A percentile compares a stretch with the other conserved stretches of the same genome.
These are phyloP conservation scores for Coniferiporia weirii DNA, from an alignment of 1,284 basidiomycete genomes.

Conservation along the genomic window DNA sequence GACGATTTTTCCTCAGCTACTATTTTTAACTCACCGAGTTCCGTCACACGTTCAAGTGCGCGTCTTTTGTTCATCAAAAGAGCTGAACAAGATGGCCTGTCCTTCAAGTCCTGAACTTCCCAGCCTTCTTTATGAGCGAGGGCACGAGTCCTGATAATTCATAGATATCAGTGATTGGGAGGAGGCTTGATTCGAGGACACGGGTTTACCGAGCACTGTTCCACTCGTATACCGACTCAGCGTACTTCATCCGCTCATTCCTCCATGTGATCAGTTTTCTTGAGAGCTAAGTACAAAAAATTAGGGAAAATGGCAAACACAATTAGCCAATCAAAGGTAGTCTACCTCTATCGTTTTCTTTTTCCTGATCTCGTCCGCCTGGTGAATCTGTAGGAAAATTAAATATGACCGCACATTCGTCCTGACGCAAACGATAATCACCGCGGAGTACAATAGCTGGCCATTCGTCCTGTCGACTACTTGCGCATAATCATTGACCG, in stretches of 20 bases:
- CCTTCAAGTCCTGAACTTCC: conserved; percentile 32
- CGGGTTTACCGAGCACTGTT: background rate
- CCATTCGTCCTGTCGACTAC: background rate
- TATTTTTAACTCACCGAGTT: conserved; percentile 30
- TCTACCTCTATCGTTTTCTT: background rate
- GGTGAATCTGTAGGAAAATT: background rate
- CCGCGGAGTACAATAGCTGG: background rate
- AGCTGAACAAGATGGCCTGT: conserved; percentile 31
- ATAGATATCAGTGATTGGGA: background rate
- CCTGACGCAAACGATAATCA: background rate
- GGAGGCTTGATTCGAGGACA: background rate
- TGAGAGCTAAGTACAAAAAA: background rate
- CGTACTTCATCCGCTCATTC: background rate
- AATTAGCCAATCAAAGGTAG: background rate
- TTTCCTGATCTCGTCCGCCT: background rate
- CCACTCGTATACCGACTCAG: no score
- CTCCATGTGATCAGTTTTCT: background rate
- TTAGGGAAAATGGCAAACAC: background rate
- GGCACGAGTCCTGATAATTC: conserved; percentile 28
- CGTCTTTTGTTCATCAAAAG: conserved; percentile 31
- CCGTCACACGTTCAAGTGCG: conserved; percentile 31
- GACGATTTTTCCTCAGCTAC: background rate
- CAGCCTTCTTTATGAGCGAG: conserved; percentile 36
- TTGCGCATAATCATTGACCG: background rate
- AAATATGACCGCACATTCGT: background rate